A percentile compares a stretch with the other conserved stretches of the same genome.
Evolutionary conservation across 225 moss, liverwort and hornwort species (phyloP).

Genomic region (Neckera pumila): DNA sequence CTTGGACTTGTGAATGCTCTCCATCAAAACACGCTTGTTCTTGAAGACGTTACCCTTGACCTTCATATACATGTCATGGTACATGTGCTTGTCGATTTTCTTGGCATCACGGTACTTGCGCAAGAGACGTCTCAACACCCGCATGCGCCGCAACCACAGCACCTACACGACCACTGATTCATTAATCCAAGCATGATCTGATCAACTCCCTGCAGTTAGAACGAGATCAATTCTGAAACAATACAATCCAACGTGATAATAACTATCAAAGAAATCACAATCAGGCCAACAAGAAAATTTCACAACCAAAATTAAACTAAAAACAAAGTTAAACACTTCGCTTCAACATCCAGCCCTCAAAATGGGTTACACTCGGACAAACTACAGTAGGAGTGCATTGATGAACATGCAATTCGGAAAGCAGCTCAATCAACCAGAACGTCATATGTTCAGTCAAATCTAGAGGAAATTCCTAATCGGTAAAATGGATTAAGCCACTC

Average conservation of each 20-base stretch:
- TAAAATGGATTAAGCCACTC: not conserved
- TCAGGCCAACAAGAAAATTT: not conserved
- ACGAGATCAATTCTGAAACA: not conserved
- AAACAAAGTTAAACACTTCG: not conserved
- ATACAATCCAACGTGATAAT: not conserved
- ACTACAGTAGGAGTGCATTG: not conserved
- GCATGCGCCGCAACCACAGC: conserved; percentile 42
- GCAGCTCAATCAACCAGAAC: not conserved
- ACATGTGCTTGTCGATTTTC: conserved; percentile 97
- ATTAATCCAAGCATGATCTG: not conserved
- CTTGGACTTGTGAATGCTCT: conserved; percentile 86
- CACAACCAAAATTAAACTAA: not conserved
- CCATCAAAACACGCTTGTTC: conserved; percentile 91
- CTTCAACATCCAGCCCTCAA: not conserved
- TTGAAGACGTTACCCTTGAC: conserved; percentile 92
- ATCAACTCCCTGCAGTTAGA: not conserved
- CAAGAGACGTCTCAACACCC: conserved; percentile 29
- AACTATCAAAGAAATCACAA: not conserved
- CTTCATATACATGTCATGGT: conserved; percentile 94
- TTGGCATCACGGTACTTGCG: conserved; percentile 58
- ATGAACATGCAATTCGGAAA: not conserved
- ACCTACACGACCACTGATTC: conserved; percentile 1
- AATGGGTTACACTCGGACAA: not conserved
- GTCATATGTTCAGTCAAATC: not conserved
- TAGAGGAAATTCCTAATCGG: not conserved